These are phyloP conservation scores for Globisporangium sylvaticum DNA, from an alignment of 352 stramenopile species.

Conservation along the genomic window DNA sequence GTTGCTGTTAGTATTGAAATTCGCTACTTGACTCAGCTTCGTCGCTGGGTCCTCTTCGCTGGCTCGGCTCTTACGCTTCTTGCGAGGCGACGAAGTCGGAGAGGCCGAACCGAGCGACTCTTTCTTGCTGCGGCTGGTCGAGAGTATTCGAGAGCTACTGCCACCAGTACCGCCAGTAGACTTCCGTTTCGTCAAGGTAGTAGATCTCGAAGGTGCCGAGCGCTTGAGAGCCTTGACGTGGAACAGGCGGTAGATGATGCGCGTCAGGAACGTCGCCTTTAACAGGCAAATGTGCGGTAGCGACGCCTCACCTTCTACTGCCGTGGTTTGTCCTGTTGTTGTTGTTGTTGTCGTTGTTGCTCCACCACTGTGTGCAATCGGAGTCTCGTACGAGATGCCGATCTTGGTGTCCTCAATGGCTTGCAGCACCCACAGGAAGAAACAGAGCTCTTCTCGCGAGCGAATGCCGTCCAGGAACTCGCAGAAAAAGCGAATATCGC, in stretches of 20 bases:
- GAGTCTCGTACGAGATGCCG: constrained; percentile 43
- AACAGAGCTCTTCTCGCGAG: constrained; percentile 40
- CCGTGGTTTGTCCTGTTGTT: neutral
- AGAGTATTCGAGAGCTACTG: neutral
- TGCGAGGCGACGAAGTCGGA: constrained; percentile 11
- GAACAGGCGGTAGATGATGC: constrained; percentile 44
- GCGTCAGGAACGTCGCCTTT: constrained; percentile 48
- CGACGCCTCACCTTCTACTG: neutral
- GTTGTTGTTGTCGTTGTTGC: too few species aligned
- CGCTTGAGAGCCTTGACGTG: constrained; percentile 28
- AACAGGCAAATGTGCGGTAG: constrained; percentile 37
- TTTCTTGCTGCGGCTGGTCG: constrained; percentile 5
- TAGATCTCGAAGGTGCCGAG: constrained; percentile 1
- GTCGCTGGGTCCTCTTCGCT: neutral
- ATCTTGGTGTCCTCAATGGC: constrained; percentile 38
- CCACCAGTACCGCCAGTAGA: neutral
- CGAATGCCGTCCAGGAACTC: constrained; percentile 43
- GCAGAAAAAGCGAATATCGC: constrained; percentile 51
- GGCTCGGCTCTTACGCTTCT: constrained; percentile 11
- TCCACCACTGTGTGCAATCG: neutral
- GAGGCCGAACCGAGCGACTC: constrained; percentile 6
- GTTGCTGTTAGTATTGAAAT: too few species aligned
- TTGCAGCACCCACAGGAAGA: constrained; percentile 54
- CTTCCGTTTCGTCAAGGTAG: constrained; percentile 18
- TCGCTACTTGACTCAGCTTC: neutral